These are phyloP conservation scores for Starmerella ratchasimensis DNA, from an alignment of 805 yeast species.

Conservation along the genomic window DNA sequence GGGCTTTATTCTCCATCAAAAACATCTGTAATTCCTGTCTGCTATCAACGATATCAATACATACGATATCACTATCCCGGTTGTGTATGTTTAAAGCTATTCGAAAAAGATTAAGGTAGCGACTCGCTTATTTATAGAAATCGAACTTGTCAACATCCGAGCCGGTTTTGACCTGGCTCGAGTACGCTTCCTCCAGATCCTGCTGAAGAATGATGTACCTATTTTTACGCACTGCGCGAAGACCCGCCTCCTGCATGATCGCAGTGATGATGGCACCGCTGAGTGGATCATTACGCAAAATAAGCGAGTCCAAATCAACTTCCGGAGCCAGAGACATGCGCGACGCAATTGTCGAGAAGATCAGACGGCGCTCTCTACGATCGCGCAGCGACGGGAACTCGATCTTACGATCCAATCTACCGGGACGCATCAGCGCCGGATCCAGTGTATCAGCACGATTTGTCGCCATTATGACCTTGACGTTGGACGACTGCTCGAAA, in stretches of 20 bases:
- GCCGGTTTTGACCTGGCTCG: constrained; percentile 90
- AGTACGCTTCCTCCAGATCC: constrained; percentile 95
- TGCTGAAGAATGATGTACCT: constrained; percentile 91
- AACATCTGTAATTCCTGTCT: too few species aligned
- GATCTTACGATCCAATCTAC: constrained; percentile 94
- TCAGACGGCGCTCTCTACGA: constrained; percentile 93
- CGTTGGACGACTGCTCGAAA: constrained; percentile 87
- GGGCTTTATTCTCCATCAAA: too few species aligned
- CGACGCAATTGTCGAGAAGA: constrained; percentile 89
- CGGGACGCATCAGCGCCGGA: constrained; percentile 96
- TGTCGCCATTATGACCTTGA: constrained; percentile 98
- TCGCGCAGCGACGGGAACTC: constrained; percentile 94
- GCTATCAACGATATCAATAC: too few species aligned
- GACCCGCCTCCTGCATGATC: constrained; percentile 99
- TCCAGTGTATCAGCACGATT: constrained; percentile 98
- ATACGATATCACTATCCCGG: too few species aligned
- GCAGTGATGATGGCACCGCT: constrained; percentile 97
- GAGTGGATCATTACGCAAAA: constrained; percentile 88
- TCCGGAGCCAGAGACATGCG: constrained; percentile 98
- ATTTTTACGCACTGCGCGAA: constrained; percentile 95
- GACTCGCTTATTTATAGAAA: constrained; percentile 83
- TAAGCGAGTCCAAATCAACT: constrained; percentile 86
- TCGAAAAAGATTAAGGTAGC: background rate
- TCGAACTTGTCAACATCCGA: constrained; percentile 95
- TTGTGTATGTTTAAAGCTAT: too few species aligned